phyloP scores from a whole-genome alignment of 1,284 basidiomycete species.

The Cryptococcus maquisensis region DNA sequence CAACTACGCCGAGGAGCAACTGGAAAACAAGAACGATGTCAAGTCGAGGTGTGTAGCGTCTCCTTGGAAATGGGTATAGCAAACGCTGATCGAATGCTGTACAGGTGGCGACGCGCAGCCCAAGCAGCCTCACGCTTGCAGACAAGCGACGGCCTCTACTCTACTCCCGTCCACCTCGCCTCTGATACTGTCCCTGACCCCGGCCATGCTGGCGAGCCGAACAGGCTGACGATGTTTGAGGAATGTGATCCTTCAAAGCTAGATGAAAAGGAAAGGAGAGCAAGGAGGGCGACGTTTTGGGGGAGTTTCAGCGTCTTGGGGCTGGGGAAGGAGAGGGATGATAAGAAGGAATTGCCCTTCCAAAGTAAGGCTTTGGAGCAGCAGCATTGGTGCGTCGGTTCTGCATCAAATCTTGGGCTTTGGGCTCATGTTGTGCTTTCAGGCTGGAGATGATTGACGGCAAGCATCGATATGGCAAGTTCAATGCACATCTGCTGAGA shows the following conservation, averaged over 20 bases:
- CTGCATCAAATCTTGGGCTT: background rate
- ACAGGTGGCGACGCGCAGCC: conserved; percentile 27
- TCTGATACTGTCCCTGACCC: background rate
- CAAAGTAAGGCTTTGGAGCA: conserved; percentile 32
- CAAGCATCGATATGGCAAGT: conserved; percentile 26
- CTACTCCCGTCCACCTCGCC: conserved; percentile 2
- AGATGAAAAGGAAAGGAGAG: conserved; percentile 7
- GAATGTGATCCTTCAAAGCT: conserved; percentile 3
- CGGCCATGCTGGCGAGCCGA: too few relatives aligned
- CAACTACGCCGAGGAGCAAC: conserved; percentile 19
- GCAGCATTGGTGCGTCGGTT: conserved; percentile 32
- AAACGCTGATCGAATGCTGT: background rate
- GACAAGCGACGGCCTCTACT: conserved; percentile 22
- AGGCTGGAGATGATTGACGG: conserved; percentile 65
- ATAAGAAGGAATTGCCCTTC: conserved; percentile 25
- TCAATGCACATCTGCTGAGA: conserved; percentile 19
- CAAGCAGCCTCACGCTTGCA: conserved; percentile 29
- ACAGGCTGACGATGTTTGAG: background rate
- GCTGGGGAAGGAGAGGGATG: conserved; percentile 21
- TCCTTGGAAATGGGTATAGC: background rate
- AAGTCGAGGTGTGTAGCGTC: conserved; percentile 18
- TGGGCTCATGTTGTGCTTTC: background rate
- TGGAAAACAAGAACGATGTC: conserved; percentile 35
- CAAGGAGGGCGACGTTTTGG: conserved; percentile 25
- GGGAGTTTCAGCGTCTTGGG: conserved; percentile 21